Base-by-base conservation (phyloP, 768 basidiomycete species). In the Lactarius akahatsu region DNA sequence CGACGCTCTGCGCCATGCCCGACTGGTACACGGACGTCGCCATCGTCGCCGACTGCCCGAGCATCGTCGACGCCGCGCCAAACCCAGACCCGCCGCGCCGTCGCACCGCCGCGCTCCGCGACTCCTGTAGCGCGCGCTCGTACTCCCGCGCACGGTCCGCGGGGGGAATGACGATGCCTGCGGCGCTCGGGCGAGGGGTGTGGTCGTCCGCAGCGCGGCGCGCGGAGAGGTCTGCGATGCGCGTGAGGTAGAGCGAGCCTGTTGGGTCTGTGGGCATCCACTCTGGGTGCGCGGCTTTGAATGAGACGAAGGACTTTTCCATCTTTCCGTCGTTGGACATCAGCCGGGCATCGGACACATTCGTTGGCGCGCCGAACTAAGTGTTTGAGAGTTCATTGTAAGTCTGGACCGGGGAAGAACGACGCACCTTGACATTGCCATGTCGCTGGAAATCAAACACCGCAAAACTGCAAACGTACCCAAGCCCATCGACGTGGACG, bases 381-480 rank as follows among this genome's bases (percentile, higher is more conserved):
- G 5, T 2, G n/a, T 45, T 45, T 10, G 60, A 32, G 34, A 38
- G 11, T 20, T 9, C 20, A 36, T 41, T 23, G 20, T n/a, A 56
- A 41, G 55, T 34, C 9, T 8, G n/a, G 10, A 26, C 4, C 28
- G 11, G 10, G 5, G 6, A 32, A 20, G 26, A 43, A 23, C 4
- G 30, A 75, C 83, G 60, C 62, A 91, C 90, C 82, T 91, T 94
- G 75, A 94, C 83, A 75, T 96, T 96, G 0, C 95, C 94, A 69
- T 97, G 94, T 63, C 94, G 80, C 78, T 94, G 89, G 76, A 99
- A 98, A 75, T 98, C 96, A 75, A 99, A 99, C 66, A 96, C 96
- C 3, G 97, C 97, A 76, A 98, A 99, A 63, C 92, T 95, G 74
- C 97, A 98, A 23, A 99, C 92, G 72, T 97, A 96, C 5, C 97